Conservation (phyloP, 805 yeast species). For the Pichia nakasei region DNA sequence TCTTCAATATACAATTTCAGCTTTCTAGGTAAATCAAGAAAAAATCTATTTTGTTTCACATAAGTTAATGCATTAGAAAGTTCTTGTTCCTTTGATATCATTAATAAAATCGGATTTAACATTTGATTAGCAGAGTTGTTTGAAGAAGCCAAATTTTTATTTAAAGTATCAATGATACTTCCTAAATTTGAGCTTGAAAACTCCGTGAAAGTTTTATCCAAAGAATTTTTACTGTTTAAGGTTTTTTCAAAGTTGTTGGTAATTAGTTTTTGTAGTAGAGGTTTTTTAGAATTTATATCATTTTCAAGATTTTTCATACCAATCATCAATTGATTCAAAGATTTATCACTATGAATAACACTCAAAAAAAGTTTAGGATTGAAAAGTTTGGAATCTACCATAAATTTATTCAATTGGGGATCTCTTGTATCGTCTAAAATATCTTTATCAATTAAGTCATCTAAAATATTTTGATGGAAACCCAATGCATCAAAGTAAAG, state of each 20-base stretch:
- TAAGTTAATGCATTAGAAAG: conserved; percentile 41
- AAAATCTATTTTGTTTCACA: conserved; percentile 41
- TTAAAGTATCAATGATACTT: conserved; percentile 13
- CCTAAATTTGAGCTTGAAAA: conserved; percentile 29
- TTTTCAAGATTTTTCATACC: conserved; percentile 42
- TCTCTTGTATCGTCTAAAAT: conserved; percentile 32
- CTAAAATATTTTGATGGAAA: conserved; percentile 36
- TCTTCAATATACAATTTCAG: conserved; percentile 34
- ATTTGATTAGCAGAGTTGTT: conserved; percentile 41
- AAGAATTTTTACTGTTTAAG: conserved; percentile 53
- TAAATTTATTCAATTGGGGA: conserved; percentile 30
- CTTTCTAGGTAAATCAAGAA: conserved; percentile 50
- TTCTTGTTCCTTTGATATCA: conserved; percentile 39
- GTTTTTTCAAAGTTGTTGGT: conserved; percentile 55
- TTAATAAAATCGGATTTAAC: conserved; percentile 51
- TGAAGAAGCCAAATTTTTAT: conserved; percentile 39
- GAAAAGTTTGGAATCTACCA: conserved; percentile 51
- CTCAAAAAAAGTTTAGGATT: conserved; percentile 48
- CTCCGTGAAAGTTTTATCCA: conserved; percentile 52
- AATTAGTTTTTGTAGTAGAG: conserved; percentile 41
- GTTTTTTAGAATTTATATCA: conserved; percentile 40
- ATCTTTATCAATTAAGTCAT: conserved; percentile 32
- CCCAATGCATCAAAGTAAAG: conserved; percentile 45
- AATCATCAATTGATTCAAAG: conserved; percentile 39
- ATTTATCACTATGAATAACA: conserved; percentile 46